These are phyloP conservation scores for Lomentospora prolificans DNA, from an alignment of 2,329 filamentous ascomycete species.

Conservation along the genomic window DNA sequence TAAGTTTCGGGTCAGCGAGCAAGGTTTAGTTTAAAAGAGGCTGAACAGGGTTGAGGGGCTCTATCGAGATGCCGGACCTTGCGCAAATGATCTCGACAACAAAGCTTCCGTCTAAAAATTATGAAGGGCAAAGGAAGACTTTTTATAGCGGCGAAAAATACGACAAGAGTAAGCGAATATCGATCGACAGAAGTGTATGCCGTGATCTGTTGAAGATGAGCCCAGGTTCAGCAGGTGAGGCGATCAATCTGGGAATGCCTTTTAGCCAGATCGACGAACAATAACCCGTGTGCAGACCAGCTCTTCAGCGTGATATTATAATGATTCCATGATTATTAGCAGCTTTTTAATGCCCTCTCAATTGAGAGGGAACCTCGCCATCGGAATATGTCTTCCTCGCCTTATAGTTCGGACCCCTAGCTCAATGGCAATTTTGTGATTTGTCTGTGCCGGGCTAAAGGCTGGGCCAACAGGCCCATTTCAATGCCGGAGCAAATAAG, in stretches of 20 bases:
- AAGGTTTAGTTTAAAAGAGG: neutral
- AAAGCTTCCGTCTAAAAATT: neutral
- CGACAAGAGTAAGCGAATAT: neutral
- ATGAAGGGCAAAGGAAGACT: neutral
- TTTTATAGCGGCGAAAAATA: neutral
- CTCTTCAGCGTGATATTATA: no score
- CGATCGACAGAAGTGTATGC: neutral
- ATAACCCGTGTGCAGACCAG: no score
- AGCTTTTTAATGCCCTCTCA: no score
- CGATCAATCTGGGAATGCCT: neutral
- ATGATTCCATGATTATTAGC: no score
- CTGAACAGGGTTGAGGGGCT: neutral
- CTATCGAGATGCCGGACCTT: neutral
- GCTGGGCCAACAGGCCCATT: neutral
- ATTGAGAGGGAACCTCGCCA: no score
- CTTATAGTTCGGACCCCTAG: neutral
- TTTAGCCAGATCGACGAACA: neutral
- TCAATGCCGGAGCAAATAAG: neutral
- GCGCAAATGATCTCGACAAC: neutral
- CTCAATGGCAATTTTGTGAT: neutral
- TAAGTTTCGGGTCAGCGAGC: constrained; percentile 1
- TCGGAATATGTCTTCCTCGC: no score
- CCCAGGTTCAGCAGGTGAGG: neutral
- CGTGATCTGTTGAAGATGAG: neutral
- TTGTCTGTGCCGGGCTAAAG: neutral